Evolutionary conservation across 2,329 filamentous ascomycete species (phyloP).

Genomic region (Saccharata proteae): DNA sequence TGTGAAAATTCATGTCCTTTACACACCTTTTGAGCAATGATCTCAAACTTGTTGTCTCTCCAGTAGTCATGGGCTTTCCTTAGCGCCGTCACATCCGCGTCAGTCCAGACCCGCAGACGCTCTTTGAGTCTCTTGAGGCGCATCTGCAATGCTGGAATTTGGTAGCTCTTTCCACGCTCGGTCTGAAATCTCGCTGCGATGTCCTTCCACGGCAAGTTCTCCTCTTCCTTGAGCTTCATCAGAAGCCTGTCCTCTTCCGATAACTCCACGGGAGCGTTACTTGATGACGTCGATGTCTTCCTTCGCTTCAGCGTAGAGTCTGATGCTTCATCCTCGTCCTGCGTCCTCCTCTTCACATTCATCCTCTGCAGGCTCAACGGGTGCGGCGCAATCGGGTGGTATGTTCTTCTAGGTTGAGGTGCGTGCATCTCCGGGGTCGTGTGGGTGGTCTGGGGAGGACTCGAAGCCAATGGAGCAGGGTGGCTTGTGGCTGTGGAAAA

Average conservation of each 20-base stretch:
- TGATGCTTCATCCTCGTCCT: constrained; percentile 25
- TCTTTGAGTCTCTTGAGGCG: constrained; percentile 40
- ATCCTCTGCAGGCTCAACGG: constrained; percentile 22
- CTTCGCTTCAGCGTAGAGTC: constrained; percentile 25
- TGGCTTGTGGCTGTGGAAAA: constrained; percentile 4
- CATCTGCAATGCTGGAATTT: constrained; percentile 43
- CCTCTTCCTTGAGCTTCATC: constrained; percentile 39
- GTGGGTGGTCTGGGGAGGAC: constrained; percentile 12
- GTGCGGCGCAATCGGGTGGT: constrained; percentile 32
- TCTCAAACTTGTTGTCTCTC: constrained; percentile 42
- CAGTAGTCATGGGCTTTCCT: constrained; percentile 40
- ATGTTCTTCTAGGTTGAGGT: constrained; percentile 27
- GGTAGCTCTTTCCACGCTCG: constrained; percentile 36
- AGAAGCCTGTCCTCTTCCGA: constrained; percentile 40
- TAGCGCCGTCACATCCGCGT: constrained; percentile 37
- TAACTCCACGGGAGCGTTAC: constrained; percentile 24
- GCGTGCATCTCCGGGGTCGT: constrained; percentile 18
- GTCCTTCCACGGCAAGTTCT: constrained; percentile 42
- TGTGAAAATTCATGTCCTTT: not conserved
- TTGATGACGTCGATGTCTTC: constrained; percentile 24
- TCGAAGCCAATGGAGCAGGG: constrained; percentile 11
- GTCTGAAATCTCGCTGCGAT: constrained; percentile 38
- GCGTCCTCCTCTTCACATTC: constrained; percentile 22
- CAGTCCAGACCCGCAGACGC: constrained; percentile 39
- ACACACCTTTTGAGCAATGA: constrained; percentile 37